phyloP scores from a whole-genome alignment of 768 basidiomycete genomes.

The Podaxis sp. region DNA sequence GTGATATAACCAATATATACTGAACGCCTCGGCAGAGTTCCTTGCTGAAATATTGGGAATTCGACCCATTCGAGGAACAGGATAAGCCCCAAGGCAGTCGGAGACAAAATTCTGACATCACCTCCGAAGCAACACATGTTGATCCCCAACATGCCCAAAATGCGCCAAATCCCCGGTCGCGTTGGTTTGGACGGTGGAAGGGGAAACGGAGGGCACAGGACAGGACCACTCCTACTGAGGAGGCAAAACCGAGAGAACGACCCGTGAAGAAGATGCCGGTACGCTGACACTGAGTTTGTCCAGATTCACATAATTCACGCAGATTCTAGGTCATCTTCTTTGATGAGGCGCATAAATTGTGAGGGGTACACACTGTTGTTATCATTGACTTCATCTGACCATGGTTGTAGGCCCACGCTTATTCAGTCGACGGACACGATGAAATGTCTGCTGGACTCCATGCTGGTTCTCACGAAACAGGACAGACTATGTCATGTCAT shows the following conservation, averaged over 20 bases:
- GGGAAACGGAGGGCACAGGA: slow-evolving; percentile 15
- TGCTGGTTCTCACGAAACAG: slow-evolving; percentile 86
- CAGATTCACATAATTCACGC: slow-evolving; percentile 7
- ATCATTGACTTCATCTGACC: not conserved
- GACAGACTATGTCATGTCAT: slow-evolving; percentile 82
- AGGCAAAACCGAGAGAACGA: slow-evolving; percentile 29
- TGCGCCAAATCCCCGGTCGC: slow-evolving; percentile 22
- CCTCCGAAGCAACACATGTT: slow-evolving; percentile 41
- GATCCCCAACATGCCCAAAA: slow-evolving; percentile 26
- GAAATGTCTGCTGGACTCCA: slow-evolving; percentile 82
- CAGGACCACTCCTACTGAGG: slow-evolving; percentile 29
- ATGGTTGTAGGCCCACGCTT: slow-evolving; percentile 53
- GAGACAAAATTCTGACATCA: slow-evolving; percentile 28
- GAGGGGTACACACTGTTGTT: slow-evolving; percentile 20
- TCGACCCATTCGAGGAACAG: slow-evolving; percentile 36
- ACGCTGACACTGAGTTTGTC: slow-evolving; percentile 11
- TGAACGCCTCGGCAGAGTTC: slow-evolving; percentile 44
- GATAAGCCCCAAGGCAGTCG: slow-evolving; percentile 21
- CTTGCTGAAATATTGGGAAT: slow-evolving; percentile 71
- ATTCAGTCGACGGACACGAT: slow-evolving; percentile 78
- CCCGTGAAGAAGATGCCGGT: slow-evolving; percentile 70
- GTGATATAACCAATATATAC: not conserved
- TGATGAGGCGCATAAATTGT: slow-evolving; percentile 86
- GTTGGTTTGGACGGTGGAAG: slow-evolving; percentile 34
- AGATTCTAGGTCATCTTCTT: slow-evolving; percentile 61